These are phyloP conservation scores for Cerioporus squamosus DNA, from an alignment of 1,284 basidiomycete species.

Conservation along the genomic window DNA sequence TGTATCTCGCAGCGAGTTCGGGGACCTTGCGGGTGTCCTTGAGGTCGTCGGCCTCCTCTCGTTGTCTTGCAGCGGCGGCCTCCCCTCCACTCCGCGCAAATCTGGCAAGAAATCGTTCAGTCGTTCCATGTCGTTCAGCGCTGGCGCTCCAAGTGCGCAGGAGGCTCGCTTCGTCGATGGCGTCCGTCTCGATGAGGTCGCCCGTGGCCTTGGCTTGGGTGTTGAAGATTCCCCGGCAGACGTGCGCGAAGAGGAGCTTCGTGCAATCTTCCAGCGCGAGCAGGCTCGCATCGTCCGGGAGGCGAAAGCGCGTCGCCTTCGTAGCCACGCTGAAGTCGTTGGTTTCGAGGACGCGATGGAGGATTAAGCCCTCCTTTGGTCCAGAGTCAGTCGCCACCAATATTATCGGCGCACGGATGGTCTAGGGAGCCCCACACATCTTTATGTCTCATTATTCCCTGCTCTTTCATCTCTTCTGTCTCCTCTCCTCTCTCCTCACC, in stretches of 20 bases:
- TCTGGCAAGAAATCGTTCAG: conserved; percentile 51
- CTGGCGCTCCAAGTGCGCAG: conserved; percentile 45
- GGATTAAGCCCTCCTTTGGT: conserved; percentile 34
- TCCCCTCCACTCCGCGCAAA: conserved; percentile 42
- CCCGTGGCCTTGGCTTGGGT: conserved; percentile 64
- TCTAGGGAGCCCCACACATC: conserved; percentile 1
- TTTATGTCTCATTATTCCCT: conserved; percentile 19
- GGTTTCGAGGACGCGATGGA: conserved; percentile 62
- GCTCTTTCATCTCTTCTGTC: not conserved
- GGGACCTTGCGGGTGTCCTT: conserved; percentile 69
- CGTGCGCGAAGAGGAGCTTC: conserved; percentile 68
- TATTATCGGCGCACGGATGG: not conserved
- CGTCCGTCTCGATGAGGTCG: conserved; percentile 65
- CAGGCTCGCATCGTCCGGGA: conserved; percentile 58
- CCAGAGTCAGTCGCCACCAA: conserved; percentile 14
- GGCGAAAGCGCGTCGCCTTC: conserved; percentile 40
- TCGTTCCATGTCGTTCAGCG: conserved; percentile 61
- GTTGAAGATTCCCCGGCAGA: conserved; percentile 41
- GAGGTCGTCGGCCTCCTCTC: conserved; percentile 73
- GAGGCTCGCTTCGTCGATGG: conserved; percentile 60
- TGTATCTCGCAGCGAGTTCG: conserved; percentile 76
- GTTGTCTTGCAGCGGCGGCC: conserved; percentile 37
- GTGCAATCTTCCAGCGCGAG: conserved; percentile 71
- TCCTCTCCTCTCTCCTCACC: conserved; percentile 14
- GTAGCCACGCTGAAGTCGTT: conserved; percentile 24